Conservation (phyloP, 1,139 yeast species). For the Yamadazyma diddensiae region DNA sequence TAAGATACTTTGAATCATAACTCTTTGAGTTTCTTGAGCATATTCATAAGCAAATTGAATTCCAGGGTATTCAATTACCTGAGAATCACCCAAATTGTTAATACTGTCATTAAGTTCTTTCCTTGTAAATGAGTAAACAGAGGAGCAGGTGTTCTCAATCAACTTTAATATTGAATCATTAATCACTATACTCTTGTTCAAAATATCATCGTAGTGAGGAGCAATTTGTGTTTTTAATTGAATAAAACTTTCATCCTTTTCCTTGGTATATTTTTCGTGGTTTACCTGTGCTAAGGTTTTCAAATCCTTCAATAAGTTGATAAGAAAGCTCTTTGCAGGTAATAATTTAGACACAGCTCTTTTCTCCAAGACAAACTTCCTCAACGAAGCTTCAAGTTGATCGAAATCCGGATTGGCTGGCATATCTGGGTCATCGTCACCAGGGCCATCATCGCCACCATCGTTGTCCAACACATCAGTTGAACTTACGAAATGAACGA, state of each 20-base stretch:
- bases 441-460: conserved; percentile 29
- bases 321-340: conserved; percentile 85
- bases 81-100: conserved; percentile 53
- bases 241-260: conserved; percentile 39
- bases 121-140: conserved; percentile 61
- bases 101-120: conserved; percentile 53
- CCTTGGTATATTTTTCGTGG: conserved; percentile 49
- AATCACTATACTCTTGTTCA: conserved; percentile 51
- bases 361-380: conserved; percentile 85
- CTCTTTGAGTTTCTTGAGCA: conserved; percentile 66
- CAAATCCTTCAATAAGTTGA: conserved; percentile 68
- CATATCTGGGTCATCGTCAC: conserved; percentile 21
- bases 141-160: conserved; percentile 59
- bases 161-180: conserved; percentile 59
- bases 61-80: conserved; percentile 58
- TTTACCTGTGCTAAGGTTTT: conserved; percentile 59
- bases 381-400: conserved; percentile 74
- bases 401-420: conserved; percentile 66
- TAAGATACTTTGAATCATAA: conserved; percentile 62
- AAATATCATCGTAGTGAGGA: conserved; percentile 61
- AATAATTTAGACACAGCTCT: conserved; percentile 83
- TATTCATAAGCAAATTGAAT: conserved; percentile 65
- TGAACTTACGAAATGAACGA: conserved; percentile 92
- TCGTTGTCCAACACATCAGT: conserved; percentile 32
- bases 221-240: conserved; percentile 51